Conservation (phyloP, 164 flowering plant genomes). For the Sedum album region DNA sequence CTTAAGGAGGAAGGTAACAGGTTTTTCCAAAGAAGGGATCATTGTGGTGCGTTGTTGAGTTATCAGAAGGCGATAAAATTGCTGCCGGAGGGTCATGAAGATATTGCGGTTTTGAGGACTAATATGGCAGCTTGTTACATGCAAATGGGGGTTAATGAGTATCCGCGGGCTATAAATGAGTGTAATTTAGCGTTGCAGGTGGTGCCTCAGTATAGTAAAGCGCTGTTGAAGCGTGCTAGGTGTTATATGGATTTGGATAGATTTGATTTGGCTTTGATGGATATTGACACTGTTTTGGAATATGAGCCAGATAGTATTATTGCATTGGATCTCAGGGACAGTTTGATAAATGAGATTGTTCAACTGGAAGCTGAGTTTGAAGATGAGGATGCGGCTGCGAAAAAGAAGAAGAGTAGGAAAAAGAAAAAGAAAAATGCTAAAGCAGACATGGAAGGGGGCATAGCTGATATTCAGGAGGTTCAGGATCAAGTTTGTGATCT, state of each 20-base stretch:
- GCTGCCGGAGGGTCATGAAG: constrained; percentile 32
- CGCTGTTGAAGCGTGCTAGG: constrained; percentile 29
- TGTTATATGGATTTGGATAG: constrained; percentile 40
- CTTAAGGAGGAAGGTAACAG: constrained; percentile 42
- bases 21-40: constrained; percentile 33
- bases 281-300: constrained; percentile 24
- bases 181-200: constrained; percentile 37
- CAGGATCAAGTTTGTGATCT: background rate
- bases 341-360: constrained; percentile 22
- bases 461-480: constrained; percentile 2
- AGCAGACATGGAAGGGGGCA: background rate
- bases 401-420: constrained; percentile 4
- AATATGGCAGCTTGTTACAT: constrained; percentile 42
- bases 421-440: constrained; percentile 22
- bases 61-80: constrained; percentile 40
- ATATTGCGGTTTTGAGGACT: constrained; percentile 33
- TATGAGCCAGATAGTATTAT: constrained; percentile 30
- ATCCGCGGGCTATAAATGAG: constrained; percentile 37
- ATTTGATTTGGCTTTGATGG: constrained; percentile 36
- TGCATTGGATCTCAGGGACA: constrained; percentile 29
- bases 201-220: constrained; percentile 33
- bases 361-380: constrained; percentile 29
- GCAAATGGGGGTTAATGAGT: constrained; percentile 42
- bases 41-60: constrained; percentile 43
- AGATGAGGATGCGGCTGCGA: constrained; percentile 20